These are phyloP conservation scores for Saccharomycopsis schoenii DNA, from an alignment of 805 yeast species.

Conservation along the genomic window DNA sequence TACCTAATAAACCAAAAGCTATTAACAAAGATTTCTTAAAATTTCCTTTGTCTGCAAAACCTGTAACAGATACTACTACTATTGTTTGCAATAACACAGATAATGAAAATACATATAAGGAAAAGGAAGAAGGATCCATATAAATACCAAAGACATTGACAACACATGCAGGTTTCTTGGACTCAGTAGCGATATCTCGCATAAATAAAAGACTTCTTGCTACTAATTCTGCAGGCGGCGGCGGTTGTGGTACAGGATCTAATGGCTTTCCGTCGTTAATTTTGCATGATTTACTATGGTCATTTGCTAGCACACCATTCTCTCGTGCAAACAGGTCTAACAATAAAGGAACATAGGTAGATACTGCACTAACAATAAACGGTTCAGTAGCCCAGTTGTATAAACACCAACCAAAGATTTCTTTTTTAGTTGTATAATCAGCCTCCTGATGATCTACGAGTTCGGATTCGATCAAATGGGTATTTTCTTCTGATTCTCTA, in stretches of 20 bases:
- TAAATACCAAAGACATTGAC: constrained; percentile 34
- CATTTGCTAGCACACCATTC: constrained; percentile 55
- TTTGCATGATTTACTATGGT: constrained; percentile 48
- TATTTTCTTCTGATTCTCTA: not conserved
- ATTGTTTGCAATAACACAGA: constrained; percentile 68
- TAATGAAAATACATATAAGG: constrained; percentile 61
- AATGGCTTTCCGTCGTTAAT: constrained; percentile 25
- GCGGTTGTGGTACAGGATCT: constrained; percentile 22
- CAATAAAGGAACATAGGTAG: constrained; percentile 66
- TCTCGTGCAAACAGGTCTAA: constrained; percentile 64
- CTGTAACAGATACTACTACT: constrained; percentile 62
- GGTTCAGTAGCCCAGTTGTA: constrained; percentile 75
- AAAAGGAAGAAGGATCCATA: constrained; percentile 65
- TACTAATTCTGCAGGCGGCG: constrained; percentile 25
- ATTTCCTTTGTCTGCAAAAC: constrained; percentile 56
- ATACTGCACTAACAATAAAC: constrained; percentile 67
- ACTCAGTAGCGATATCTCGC: constrained; percentile 1
- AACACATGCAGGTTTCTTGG: constrained; percentile 33
- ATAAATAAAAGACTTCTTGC: constrained; percentile 14
- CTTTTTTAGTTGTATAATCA: constrained; percentile 28
- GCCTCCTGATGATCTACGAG: not conserved
- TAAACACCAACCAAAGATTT: constrained; percentile 58
- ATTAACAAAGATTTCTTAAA: constrained; percentile 49
- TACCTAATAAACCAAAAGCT: constrained; percentile 50
- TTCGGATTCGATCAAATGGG: not conserved